These are phyloP conservation scores for Fusarium nodosum DNA, from an alignment of 2,329 filamentous ascomycete genomes.

Conservation along the genomic window DNA sequence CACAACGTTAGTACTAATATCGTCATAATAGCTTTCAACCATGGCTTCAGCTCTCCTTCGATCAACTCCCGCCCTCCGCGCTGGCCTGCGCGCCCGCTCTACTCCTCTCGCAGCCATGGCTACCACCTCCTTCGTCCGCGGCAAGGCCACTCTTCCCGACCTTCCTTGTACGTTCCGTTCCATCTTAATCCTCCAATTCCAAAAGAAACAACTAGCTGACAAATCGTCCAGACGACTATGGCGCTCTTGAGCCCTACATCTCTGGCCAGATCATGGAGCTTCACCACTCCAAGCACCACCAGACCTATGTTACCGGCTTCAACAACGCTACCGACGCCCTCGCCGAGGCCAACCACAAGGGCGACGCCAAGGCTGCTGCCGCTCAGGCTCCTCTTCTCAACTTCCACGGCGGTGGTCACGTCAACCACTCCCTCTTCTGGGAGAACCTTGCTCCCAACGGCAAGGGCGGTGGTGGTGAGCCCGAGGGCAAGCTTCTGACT, in stretches of 20 bases:
- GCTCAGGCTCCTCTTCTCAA: constrained; percentile 70
- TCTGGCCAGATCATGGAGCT: constrained; percentile 96
- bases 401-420: constrained; percentile 87
- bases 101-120: constrained; percentile 74
- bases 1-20: neutral
- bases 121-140: constrained; percentile 81
- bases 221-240: constrained; percentile 84
- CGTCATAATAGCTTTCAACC: constrained; percentile 47
- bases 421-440: constrained; percentile 92
- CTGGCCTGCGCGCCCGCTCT: constrained; percentile 77
- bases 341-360: constrained; percentile 72
- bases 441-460: constrained; percentile 79
- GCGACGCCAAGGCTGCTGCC: constrained; percentile 67
- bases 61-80: constrained; percentile 74
- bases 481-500: constrained; percentile 71
- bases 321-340: constrained; percentile 84
- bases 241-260: constrained; percentile 87
- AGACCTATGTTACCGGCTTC: constrained; percentile 91
- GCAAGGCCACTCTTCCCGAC: constrained; percentile 94
- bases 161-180: constrained; percentile 65
- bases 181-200: neutral
- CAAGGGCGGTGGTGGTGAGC: constrained; percentile 72
- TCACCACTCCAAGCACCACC: constrained; percentile 94
- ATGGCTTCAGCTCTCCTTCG: constrained; percentile 86
- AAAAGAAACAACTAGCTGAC: neutral